Conservation (phyloP, 2,329 filamentous ascomycete genomes). For the Mariannaea elegans region DNA sequence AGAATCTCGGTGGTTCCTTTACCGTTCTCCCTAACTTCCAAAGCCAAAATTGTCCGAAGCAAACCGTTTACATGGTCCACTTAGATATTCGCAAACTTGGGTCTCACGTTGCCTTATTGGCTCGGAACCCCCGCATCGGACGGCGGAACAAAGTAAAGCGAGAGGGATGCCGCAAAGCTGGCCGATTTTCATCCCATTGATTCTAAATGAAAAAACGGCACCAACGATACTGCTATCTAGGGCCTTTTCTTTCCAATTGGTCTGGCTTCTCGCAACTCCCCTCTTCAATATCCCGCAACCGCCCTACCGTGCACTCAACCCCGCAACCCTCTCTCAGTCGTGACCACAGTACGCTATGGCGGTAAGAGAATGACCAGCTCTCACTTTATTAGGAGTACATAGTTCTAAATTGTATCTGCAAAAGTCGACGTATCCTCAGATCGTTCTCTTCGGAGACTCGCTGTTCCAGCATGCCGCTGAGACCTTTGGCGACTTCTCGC, state of each 20-base stretch:
- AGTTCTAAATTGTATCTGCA: neutral
- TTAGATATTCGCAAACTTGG: slow-evolving; percentile 6
- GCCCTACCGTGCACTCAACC: neutral
- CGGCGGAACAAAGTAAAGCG: slow-evolving; percentile 11
- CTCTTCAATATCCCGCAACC: slow-evolving; percentile 11
- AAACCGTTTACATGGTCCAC: slow-evolving; percentile 11
- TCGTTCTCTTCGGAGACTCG: slow-evolving; percentile 90
- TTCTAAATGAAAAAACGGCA: slow-evolving; percentile 22
- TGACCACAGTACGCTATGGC: slow-evolving; percentile 26
- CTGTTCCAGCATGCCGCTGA: slow-evolving; percentile 77
- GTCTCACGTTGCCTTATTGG: slow-evolving; percentile 29
- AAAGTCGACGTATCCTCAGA: slow-evolving; percentile 71
- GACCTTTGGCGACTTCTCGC: slow-evolving; percentile 74
- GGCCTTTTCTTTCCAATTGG: neutral
- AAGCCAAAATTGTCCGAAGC: neutral
- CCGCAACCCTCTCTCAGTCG: neutral
- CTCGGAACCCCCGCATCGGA: slow-evolving; percentile 32
- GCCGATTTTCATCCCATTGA: slow-evolving; percentile 3
- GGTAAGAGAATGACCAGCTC: slow-evolving; percentile 23
- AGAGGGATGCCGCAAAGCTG: slow-evolving; percentile 23
- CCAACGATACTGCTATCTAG: slow-evolving; percentile 7
- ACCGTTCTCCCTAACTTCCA: too few relatives aligned
- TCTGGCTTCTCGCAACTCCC: neutral
- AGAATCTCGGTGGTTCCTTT: too few relatives aligned
- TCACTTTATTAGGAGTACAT: neutral